Percentiles rank a stretch among this genome's conserved stretches.
phyloP scores from a whole-genome alignment of 495 filamentous ascomycete species.

The Xylaria telfairii region DNA sequence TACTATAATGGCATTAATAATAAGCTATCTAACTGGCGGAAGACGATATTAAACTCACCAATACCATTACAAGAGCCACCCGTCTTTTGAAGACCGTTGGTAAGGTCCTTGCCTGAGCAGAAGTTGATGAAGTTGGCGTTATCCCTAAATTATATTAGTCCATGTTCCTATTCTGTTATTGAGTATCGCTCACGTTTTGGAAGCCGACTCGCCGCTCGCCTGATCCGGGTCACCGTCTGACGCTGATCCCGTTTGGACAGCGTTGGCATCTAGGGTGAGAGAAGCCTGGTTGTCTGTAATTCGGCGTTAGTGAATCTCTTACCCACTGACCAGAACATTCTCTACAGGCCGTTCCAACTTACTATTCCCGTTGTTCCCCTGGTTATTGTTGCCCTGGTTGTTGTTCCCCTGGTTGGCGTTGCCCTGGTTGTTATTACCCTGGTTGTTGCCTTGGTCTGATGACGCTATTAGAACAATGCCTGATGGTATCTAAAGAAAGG shows the following conservation, averaged over 20 bases:
- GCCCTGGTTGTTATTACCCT: constrained; percentile 31
- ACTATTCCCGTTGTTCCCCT: constrained; percentile 28
- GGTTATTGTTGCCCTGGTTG: constrained; percentile 30
- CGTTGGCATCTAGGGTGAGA: constrained; percentile 48
- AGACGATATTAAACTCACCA: constrained; percentile 56
- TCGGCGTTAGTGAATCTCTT: neutral
- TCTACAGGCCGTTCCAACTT: neutral
- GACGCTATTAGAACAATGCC: constrained; percentile 12
- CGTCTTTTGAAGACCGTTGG: constrained; percentile 69
- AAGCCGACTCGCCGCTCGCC: constrained; percentile 60
- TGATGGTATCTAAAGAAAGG: neutral
- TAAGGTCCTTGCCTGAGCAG: constrained; percentile 69
- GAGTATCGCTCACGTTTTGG: constrained; percentile 59
- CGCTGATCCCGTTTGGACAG: constrained; percentile 57
- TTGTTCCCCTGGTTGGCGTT: constrained; percentile 25
- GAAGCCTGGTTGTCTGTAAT: constrained; percentile 25
- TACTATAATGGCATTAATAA: constrained; percentile 46
- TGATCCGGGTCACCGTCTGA: constrained; percentile 41
- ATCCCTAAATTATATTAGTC: constrained; percentile 44
- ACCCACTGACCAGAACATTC: neutral
- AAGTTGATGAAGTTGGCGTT: constrained; percentile 72
- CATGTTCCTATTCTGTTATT: neutral
- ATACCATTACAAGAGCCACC: constrained; percentile 76
- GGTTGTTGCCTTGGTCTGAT: constrained; percentile 25
- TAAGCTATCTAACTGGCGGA: neutral